phyloP scores from a whole-genome alignment of 176 grass and related monocot genomes.

The Pharus latifolius region DNA sequence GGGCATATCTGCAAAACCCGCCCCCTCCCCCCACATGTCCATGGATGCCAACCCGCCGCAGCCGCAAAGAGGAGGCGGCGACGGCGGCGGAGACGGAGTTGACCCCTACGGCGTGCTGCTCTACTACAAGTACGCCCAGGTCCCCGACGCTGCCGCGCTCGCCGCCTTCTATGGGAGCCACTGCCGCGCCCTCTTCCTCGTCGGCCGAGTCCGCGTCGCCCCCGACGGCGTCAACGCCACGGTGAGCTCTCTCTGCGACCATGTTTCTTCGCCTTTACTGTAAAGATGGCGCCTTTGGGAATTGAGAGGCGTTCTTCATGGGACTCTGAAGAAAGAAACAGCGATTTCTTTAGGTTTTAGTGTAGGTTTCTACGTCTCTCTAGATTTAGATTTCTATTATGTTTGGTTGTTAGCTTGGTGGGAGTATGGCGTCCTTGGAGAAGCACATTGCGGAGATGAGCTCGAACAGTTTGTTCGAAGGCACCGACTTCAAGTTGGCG shows the following conservation, averaged over 20 bases:
- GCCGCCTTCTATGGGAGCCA: conserved; percentile 52
- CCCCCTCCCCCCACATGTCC: no score
- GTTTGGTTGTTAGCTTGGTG: conserved; percentile 51
- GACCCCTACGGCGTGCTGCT: conserved; percentile 62
- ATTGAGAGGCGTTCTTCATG: not conserved
- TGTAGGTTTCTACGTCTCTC: not conserved
- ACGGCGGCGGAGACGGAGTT: not conserved
- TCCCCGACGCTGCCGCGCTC: conserved; percentile 49
- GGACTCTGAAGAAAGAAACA: no score
- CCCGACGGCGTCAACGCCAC: conserved; percentile 86
- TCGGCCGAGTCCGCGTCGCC: conserved; percentile 79
- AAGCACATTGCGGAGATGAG: conserved; percentile 68
- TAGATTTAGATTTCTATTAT: not conserved
- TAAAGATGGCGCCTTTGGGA: not conserved
- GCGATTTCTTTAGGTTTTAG: no score
- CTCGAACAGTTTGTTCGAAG: conserved; percentile 47
- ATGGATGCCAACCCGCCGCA: conserved; percentile 18
- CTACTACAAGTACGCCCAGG: conserved; percentile 77
- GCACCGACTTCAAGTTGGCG: conserved; percentile 87
- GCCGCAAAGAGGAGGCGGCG: not conserved
- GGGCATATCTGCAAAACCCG: no score
- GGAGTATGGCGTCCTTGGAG: conserved; percentile 68
- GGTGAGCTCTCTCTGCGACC: not conserved
- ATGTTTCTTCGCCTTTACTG: not conserved
- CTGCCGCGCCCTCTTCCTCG: conserved; percentile 54